Evolutionary conservation across 768 basidiomycete genomes (phyloP), one percentile per base, ranked within the genome.

Genomic region (Lentinula sp.): DNA sequence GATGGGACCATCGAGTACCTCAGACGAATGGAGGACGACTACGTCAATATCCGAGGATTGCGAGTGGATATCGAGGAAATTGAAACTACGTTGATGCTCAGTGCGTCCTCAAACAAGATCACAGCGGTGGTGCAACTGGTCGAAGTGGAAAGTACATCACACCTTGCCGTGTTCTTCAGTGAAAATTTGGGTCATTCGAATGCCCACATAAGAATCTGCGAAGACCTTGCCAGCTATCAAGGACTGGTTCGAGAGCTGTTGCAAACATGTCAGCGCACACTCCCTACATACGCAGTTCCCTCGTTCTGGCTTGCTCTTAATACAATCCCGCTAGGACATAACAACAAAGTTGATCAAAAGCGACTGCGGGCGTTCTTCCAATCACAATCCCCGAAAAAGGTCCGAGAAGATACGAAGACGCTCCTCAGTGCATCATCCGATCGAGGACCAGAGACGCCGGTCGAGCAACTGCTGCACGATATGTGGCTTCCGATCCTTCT

Each of bases 1-100:
- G 70, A 70, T 42, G 72, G 72, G 32, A 64, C 70, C 15, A 61
- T 73, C 42, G 69, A 72, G 49, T 71, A 70, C 57, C 66, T 71
- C 42, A 72, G 72, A 36, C 71, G 73, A 36, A 65, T 66, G 16
- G n/a, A 15, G 15, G 73, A 73, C 66, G 64, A 72, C 45, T 73
- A 73, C 43, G 66, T 74, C 62, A 73, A 73, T 60, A 64, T 73
- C 58, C 68, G 70, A 9, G 73, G 72, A 28, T 67, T 69, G 28
- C 70, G 73, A 23, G 68, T 73, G n/a, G 73, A 73, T 45, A 69
- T 71, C 12, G 70, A 69, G 16, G 73, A 73, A 59, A 67, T 73
- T 10, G 72, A 73, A 18, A 18, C 12, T 45, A 45, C 43, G 15
- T 41, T 41, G 39, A 45, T 45, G 43, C 6, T 32, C 10, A 10